Base-by-base conservation (phyloP, 1,284 basidiomycete genomes). In the Sphagnurus paluster region DNA sequence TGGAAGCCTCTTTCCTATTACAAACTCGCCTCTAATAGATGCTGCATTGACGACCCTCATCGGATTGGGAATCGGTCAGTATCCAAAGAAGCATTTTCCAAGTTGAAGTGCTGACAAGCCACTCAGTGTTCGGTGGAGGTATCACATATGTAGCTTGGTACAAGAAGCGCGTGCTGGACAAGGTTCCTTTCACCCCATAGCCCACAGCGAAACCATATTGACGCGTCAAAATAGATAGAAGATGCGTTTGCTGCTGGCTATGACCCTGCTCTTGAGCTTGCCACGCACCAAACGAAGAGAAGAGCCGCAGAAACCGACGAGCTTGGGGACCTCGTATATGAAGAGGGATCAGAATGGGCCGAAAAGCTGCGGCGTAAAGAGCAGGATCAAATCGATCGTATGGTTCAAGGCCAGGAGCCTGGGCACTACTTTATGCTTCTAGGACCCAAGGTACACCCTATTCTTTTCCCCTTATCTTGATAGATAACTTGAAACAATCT, bases 201-300 rank as follows among this genome's bases (percentile, higher is more conserved):
- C n/a, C 16, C 29, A 33, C 45, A 42, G 34, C 37, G 35, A 29
- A 16, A 6, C 7, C 14, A 16, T 7, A 4, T 37, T 17, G 26
- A 19, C 20, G 5, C 25, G 32, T 40, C 42, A 42, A 51, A 46
- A 41, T 52, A 82, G 82, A 82, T 84, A 14, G 83, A 87, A 61
- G 58, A 71, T 50, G 86, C 82, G 3, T 87, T 89, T 57, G 66
- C 69, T 28, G 61, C 75, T 14, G 84, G 84, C 2, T 86, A 86
- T 56, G 90, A 91, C 59, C 88, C 88, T 16, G 89, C 87, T 1
- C 75, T 93, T 6, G 87, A 90, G 57, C 73, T 90, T 11, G 82
- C 78, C 3, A 77, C 72, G 29, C 63, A 74, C 24, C 67, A 72
- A 28, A 70, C 70, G 36, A 66, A 67, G n/a, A n/a, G n/a, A 51